Base-by-base conservation (phyloP, 495 filamentous ascomycete genomes). In the Cairneyella variabilis region DNA sequence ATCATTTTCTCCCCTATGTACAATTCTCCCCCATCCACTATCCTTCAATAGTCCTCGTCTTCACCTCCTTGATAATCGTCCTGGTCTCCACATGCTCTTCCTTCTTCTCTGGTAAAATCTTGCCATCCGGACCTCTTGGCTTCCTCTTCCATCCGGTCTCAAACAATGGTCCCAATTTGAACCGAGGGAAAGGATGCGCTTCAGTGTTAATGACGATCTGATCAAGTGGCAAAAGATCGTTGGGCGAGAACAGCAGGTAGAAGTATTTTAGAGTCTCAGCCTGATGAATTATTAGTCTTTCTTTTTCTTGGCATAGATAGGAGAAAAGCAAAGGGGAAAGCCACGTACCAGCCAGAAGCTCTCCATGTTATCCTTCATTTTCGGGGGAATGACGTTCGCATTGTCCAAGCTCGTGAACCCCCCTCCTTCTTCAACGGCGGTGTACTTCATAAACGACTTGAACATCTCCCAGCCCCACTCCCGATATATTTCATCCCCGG, bases 401-500 rank as follows among this genome's bases (percentile, higher is more conserved):
- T 91, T 85, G 12, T 76, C 77, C 36, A 99, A 73, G 48, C 86
- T 91, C 2, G 89, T 89, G 61, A 95, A 99, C 2, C 88, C 86
- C 9, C 85, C 88, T 16, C 83, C 78, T 22, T 89, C 86, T 17
- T 79, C 71, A 3, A 95, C 59, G 34, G 62, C 58, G 0, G 87
- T 95, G 66, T 96, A 81, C 56, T 86, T 83, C 64, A 91, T 72
- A 66, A 99, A 97, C 1, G 84, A 80, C 70, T 91, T 83, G 73
- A 99, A 99, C 80, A 97, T 97, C 56, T 95, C 84, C 93, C 93
- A 99, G 7, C 95, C 93, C 93, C 93, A 97, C 56, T 96, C 79
- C 12, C 93, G 82, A 67, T 99, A 99, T 57, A 81, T 89, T 22
- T 79, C 75, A 53, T 99, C 91, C 25, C 89, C 91, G 16, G 93